phyloP scores from a whole-genome alignment of 306 rosid species.

The Potentilla sterilis region DNA sequence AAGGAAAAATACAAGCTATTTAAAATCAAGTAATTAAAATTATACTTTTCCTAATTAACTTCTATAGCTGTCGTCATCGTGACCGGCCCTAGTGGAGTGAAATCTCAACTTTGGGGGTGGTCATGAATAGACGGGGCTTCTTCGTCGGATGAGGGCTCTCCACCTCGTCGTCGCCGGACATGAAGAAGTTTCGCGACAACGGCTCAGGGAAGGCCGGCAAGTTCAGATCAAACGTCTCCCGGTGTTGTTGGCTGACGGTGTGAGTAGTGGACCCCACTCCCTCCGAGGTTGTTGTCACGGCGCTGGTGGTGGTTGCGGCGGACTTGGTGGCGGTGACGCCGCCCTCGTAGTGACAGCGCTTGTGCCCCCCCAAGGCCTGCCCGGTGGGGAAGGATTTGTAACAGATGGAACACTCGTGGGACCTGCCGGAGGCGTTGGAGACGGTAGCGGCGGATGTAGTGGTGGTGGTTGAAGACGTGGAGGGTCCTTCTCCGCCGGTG shows the following conservation, averaged over 20 bases:
- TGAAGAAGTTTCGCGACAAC: slow-evolving; percentile 35
- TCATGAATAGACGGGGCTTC: slow-evolving; percentile 50
- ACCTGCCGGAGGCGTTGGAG: slow-evolving; percentile 47
- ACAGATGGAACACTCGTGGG: slow-evolving; percentile 88
- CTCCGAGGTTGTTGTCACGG: slow-evolving; percentile 68
- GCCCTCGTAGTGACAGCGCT: slow-evolving; percentile 97
- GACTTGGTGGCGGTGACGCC: slow-evolving; percentile 25
- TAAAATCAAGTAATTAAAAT: not conserved
- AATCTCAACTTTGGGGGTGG: slow-evolving; percentile 47
- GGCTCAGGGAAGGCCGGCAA: slow-evolving; percentile 81
- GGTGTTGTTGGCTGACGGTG: slow-evolving; percentile 42
- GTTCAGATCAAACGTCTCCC: slow-evolving; percentile 75
- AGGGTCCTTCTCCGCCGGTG: slow-evolving; percentile 43
- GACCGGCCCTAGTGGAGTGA: slow-evolving; percentile 20
- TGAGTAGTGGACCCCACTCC: slow-evolving; percentile 84
- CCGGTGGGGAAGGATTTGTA: slow-evolving; percentile 89
- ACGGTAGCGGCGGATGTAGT: slow-evolving; percentile 29
- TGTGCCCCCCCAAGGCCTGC: slow-evolving; percentile 98
- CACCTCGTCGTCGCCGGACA: slow-evolving; percentile 75
- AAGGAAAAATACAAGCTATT: not conserved
- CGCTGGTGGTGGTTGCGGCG: slow-evolving; percentile 35
- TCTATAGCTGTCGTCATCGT: slow-evolving; percentile 5
- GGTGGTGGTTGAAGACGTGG: slow-evolving; percentile 62
- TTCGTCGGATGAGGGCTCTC: slow-evolving; percentile 80
- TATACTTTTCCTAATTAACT: not conserved